Percentiles rank a stretch among this genome's conserved stretches.
Evolutionary conservation across 2,329 filamentous ascomycete genomes (phyloP).

Genomic region (Emergomyces orientalis): DNA sequence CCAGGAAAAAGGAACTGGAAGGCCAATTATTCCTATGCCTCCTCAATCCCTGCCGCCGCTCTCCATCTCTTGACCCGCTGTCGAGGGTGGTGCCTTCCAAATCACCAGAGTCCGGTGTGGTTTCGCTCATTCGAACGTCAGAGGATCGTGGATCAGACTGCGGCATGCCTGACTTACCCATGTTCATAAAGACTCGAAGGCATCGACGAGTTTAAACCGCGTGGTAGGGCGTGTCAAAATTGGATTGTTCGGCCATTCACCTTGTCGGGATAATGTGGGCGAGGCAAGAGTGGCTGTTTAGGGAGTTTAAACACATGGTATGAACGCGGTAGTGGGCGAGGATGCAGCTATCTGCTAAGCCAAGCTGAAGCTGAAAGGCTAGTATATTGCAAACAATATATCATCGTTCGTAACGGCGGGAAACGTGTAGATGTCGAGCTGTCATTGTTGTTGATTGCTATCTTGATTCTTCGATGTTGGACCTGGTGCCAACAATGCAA

Average conservation of each 20-base stretch:
- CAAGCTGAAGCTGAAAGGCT: not conserved
- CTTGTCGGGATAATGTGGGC: too few species aligned
- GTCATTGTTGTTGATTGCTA: not conserved
- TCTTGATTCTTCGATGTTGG: not conserved
- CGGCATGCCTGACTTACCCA: not conserved
- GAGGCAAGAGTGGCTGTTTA: not conserved
- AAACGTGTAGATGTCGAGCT: not conserved
- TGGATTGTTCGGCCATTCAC: not conserved
- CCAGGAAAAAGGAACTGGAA: constrained; percentile 15
- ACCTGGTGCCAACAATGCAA: constrained; percentile 8
- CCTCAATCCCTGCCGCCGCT: not conserved
- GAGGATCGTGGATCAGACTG: not conserved
- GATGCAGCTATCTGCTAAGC: not conserved
- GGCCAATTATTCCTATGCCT: constrained; percentile 9
- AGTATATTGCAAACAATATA: not conserved
- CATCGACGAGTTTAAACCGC: not conserved
- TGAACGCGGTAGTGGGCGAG: not conserved
- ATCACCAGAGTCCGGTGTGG: not conserved
- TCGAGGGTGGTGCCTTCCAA: constrained; percentile 3
- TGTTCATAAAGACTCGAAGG: not conserved
- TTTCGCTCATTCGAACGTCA: not conserved
- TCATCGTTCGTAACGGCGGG: not conserved
- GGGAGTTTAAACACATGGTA: not conserved
- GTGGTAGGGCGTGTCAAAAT: not conserved
- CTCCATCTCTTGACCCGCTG: constrained; percentile 2